Evolutionary conservation across 768 basidiomycete species (phyloP).

Genomic region (Lactifluus pinguis): DNA sequence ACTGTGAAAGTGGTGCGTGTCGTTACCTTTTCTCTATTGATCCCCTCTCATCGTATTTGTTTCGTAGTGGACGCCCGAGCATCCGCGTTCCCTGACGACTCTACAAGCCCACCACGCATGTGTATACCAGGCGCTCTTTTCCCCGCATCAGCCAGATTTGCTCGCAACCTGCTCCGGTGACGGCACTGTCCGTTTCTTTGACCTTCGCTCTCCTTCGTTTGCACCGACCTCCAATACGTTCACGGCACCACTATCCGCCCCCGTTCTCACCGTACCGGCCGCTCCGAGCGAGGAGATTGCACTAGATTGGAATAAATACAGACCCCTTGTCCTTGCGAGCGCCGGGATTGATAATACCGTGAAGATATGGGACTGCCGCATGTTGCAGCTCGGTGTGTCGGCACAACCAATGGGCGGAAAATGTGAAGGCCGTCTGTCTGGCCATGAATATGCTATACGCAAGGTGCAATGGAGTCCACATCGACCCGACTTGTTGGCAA

Average conservation of each 20-base stretch:
- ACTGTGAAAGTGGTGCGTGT: slow-evolving; percentile 71
- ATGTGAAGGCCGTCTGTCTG: slow-evolving; percentile 63
- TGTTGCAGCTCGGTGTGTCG: slow-evolving; percentile 46
- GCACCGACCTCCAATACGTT: slow-evolving; percentile 44
- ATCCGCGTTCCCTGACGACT: slow-evolving; percentile 68
- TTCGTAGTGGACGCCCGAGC: slow-evolving; percentile 78
- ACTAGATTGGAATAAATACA: slow-evolving; percentile 92
- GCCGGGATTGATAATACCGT: slow-evolving; percentile 70
- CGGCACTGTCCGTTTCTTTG: slow-evolving; percentile 78
- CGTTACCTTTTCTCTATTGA: neutral
- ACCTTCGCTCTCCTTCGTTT: slow-evolving; percentile 59
- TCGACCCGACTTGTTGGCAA: slow-evolving; percentile 58
- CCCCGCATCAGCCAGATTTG: slow-evolving; percentile 79
- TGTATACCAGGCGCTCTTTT: slow-evolving; percentile 87
- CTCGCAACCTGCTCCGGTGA: slow-evolving; percentile 82
- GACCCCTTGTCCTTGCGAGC: slow-evolving; percentile 66
- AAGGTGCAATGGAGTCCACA: slow-evolving; percentile 89
- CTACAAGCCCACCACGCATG: slow-evolving; percentile 78
- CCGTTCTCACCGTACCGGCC: slow-evolving; percentile 70
- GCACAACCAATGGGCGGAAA: slow-evolving; percentile 53
- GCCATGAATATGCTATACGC: slow-evolving; percentile 86
- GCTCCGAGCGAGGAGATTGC: slow-evolving; percentile 71
- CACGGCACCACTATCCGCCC: slow-evolving; percentile 57
- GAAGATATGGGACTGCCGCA: slow-evolving; percentile 83
- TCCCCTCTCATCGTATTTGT: neutral